Conservation (phyloP, 495 filamentous ascomycete genomes). For the Penicillium chermesinum region DNA sequence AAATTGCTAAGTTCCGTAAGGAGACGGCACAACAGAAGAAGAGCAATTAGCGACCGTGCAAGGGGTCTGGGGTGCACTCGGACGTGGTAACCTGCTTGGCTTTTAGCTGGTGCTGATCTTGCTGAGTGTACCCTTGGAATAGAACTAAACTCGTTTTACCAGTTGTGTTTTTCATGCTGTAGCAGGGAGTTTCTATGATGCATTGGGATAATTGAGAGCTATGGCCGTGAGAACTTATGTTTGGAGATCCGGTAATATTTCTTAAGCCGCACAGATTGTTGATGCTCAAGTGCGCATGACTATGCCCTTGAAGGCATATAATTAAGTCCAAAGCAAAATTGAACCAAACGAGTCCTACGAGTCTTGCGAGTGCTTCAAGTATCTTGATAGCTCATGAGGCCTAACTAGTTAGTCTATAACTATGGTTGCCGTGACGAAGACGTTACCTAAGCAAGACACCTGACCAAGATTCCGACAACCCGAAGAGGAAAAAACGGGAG, state of each 20-base stretch:
- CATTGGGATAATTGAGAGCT: neutral
- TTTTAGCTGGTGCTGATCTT: no score
- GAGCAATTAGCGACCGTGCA: constrained; percentile 5
- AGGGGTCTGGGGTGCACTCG: neutral
- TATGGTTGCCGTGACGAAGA: constrained; percentile 37
- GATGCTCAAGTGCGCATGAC: no score
- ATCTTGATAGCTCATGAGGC: neutral
- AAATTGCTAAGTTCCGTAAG: constrained; percentile 44
- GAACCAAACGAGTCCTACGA: no score
- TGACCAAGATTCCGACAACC: constrained; percentile 35
- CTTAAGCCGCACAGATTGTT: neutral
- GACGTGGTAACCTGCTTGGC: neutral
- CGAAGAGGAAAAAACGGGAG: constrained; percentile 41
- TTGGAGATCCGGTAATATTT: neutral
- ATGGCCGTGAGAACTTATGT: neutral
- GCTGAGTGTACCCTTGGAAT: no score
- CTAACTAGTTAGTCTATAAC: neutral
- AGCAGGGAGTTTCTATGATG: neutral
- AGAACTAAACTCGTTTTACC: no score
- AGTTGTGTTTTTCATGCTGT: no score
- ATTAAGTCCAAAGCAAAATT: no score
- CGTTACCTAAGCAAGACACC: constrained; percentile 32
- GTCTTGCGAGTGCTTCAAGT: no score
- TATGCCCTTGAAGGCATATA: no score
- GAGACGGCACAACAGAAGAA: constrained; percentile 22